Evolutionary conservation across 2,329 filamentous ascomycete genomes (phyloP).

Genomic region (Phialocephala subalpina): DNA sequence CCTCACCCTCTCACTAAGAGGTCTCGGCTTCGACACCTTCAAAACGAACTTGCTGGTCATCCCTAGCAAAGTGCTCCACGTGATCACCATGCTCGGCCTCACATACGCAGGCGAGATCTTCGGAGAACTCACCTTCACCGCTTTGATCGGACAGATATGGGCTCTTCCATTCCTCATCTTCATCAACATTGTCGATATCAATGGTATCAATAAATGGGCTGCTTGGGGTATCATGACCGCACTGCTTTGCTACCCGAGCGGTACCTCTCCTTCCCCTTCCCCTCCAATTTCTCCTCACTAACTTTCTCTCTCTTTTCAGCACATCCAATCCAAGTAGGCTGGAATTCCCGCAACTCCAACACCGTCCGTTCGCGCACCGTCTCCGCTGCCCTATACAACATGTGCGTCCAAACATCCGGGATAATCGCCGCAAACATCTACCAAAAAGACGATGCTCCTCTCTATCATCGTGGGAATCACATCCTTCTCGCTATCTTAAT

Average conservation of each 20-base stretch:
- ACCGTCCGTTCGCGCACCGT: slow-evolving; percentile 68
- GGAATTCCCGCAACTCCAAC: slow-evolving; percentile 60
- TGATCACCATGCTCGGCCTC: slow-evolving; percentile 47
- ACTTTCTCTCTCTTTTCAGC: slow-evolving; percentile 35
- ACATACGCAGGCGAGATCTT: slow-evolving; percentile 53
- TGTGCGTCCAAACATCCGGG: slow-evolving; percentile 54
- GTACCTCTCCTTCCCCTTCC: slow-evolving; percentile 36
- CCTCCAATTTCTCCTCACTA: background rate
- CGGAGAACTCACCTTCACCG: slow-evolving; percentile 57
- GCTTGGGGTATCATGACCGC: slow-evolving; percentile 51
- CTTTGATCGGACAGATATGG: slow-evolving; percentile 63
- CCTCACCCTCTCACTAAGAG: slow-evolving; percentile 64
- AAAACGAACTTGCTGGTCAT: slow-evolving; percentile 70
- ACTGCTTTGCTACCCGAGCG: slow-evolving; percentile 50
- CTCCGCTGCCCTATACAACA: slow-evolving; percentile 69
- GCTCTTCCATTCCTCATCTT: slow-evolving; percentile 62
- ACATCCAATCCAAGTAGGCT: slow-evolving; percentile 54
- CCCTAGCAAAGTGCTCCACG: slow-evolving; percentile 57
- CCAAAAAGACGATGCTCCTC: slow-evolving; percentile 52
- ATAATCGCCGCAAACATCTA: slow-evolving; percentile 49
- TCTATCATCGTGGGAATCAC: slow-evolving; percentile 60
- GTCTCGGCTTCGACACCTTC: slow-evolving; percentile 66
- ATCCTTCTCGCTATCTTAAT: slow-evolving; percentile 58
- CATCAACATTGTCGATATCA: slow-evolving; percentile 48
- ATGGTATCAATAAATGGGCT: slow-evolving; percentile 49